Base-by-base conservation (phyloP, 352 stramenopile species). In the Thraustochytrium striatum region DNA sequence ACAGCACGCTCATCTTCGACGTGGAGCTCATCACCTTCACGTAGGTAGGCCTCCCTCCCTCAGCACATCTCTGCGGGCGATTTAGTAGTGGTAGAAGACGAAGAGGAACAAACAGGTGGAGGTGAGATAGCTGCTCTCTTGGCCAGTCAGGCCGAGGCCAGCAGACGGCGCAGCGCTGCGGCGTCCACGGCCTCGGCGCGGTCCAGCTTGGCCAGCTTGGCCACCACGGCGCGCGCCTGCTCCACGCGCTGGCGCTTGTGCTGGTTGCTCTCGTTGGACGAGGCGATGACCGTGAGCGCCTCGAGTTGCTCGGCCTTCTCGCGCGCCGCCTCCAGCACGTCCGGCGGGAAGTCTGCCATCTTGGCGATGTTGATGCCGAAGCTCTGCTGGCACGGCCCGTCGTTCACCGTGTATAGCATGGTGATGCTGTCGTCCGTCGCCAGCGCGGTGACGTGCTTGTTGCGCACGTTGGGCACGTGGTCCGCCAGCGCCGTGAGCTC, bases 341-440 rank as follows among this genome's bases (percentile, higher is more conserved):
- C 85, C 3, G 69, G 21, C 2, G 97, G 97, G 78, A 99, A 98
- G 61, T 94, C 90, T 16, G 94, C 95, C 89, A 99, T 96, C 72
- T 96, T 89, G 8, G 96, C 97, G 21, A 99, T 96, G 84, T 99
- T 94, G 68, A 99, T 97, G 61, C 97, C 97, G 85, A 99, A 99
- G 79, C 91, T 98, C 85, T 98, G 91, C 81, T 98, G 90, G 87
- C 95, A 99, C 3, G 94, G 89, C 47, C 96, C 97, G 69, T 94
- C 87, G 72, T 86, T 88, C 33, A 99, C 92, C 55, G 95, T 88
- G 72, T 96, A 96, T 1, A 96, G 82, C 85, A 97, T 94, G 2
- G 88, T 91, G 55, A 97, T 83, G 32, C 87, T 86, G 79, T 91
- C 86, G n/a, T 85, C 81, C 44, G 58, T 83, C 35, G 86, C 84